Base-by-base conservation (phyloP, 345 rosid genomes). In the Kernera saxatilis region DNA sequence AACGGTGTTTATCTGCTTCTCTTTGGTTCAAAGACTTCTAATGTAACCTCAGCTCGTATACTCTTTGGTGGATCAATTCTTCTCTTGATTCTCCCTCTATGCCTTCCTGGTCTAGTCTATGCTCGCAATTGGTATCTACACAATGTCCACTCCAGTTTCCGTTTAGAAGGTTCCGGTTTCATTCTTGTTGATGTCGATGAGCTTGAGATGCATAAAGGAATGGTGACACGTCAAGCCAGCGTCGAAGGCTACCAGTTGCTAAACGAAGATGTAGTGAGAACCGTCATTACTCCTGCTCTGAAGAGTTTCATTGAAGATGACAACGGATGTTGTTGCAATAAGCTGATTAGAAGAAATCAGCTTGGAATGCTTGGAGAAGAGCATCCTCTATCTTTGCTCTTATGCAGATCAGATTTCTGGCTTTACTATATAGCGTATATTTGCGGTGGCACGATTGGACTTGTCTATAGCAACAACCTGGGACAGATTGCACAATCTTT, bases 391-490 rank as follows among this genome's bases (percentile, higher is more conserved):
- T 3, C 35, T 25, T 13, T 84, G 69, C 90, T 93, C 3, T 75
- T 93, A 13, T 50, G 82, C 12, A 84, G 96, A 75, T 55, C 88
- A 68, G 98, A 93, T 67, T 93, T 93, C 66, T 91, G 96, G 98
- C 83, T 93, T n/a, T 93, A 93, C 67, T 93, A 83, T 75, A 13
- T 82, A 49, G 90, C 90, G 2, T 91, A 93, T 48, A 82, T 93
- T 62, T 93, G 96, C 35, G 98, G 98, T 2, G 97, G 98, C 15
- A 86, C 98, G 18, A 91, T 93, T 71, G 98, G 97, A 11, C 97
- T 91, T 19, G 97, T 91, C 17, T 93, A 91, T 75, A 93, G 97
- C 79, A 93, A 93, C 77, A 93, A 89, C 65, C 71, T 93, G 6
- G 98, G 98, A 43, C 97, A 91, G 82, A 93, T 93, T 71, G 94